Evolutionary conservation across 805 yeast species (phyloP).

Genomic region (Komagataella mondaviorum): DNA sequence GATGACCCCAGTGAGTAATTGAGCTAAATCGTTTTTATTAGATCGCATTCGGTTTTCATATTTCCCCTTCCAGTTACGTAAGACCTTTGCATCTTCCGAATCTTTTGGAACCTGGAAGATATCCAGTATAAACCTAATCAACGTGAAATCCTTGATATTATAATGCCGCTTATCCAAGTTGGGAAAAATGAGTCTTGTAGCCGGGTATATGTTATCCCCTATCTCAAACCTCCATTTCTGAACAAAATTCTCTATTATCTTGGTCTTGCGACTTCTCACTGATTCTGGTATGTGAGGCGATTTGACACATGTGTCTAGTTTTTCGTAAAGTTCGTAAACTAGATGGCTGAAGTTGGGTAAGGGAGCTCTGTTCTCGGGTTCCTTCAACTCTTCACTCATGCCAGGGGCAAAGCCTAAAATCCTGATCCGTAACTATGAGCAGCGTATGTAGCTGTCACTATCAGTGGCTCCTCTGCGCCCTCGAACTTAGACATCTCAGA

Average conservation of each 20-base stretch:
- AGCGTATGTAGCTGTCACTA: background rate
- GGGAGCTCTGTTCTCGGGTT: slow-evolving; percentile 23
- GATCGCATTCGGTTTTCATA: slow-evolving; percentile 18
- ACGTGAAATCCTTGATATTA: slow-evolving; percentile 46
- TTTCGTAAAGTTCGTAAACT: slow-evolving; percentile 26
- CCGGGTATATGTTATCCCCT: slow-evolving; percentile 57
- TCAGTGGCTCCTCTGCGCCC: no score
- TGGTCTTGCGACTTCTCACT: slow-evolving; percentile 5
- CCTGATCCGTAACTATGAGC: background rate
- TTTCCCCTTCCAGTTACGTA: slow-evolving; percentile 32
- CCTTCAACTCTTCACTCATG: background rate
- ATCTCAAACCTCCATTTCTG: slow-evolving; percentile 36
- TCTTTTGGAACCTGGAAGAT: slow-evolving; percentile 45
- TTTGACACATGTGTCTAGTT: slow-evolving; percentile 20
- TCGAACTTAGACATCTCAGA: no score
- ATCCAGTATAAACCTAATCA: slow-evolving; percentile 36
- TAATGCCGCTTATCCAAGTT: slow-evolving; percentile 44
- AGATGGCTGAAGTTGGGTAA: slow-evolving; percentile 27
- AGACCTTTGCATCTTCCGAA: slow-evolving; percentile 42
- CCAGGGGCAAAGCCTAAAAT: background rate
- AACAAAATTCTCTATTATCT: slow-evolving; percentile 24
- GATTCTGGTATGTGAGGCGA: slow-evolving; percentile 7
- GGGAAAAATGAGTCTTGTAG: slow-evolving; percentile 48
- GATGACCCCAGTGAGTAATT: slow-evolving; percentile 34
- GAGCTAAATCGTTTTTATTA: slow-evolving; percentile 29